Conservation (phyloP, 805 yeast genomes). For the Candida chilensis region DNA sequence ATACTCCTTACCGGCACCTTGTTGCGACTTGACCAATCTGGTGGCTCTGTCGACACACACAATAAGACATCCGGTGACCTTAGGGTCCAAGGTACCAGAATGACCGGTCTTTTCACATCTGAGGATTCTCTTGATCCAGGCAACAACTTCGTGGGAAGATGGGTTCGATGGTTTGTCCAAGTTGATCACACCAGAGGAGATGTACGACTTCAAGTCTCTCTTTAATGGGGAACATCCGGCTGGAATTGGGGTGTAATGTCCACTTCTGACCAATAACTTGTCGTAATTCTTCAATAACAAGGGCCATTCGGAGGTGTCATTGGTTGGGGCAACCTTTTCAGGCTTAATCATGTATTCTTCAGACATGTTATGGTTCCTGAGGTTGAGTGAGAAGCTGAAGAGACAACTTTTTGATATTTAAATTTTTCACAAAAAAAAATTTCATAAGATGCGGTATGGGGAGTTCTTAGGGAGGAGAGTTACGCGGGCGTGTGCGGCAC, state of each 20-base stretch:
- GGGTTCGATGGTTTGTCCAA: conserved; percentile 98
- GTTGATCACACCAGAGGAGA: conserved; percentile 93
- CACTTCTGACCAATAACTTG: conserved; percentile 87
- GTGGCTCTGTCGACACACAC: conserved; percentile 98
- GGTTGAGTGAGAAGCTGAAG: conserved; percentile 4
- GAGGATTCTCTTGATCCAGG: conserved; percentile 95
- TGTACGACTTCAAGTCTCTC: conserved; percentile 84
- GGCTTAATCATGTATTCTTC: conserved; percentile 83
- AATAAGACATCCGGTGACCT: conserved; percentile 96
- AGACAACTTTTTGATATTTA: too few relatives aligned
- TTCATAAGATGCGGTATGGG: too few relatives aligned
- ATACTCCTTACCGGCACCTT: conserved; percentile 99
- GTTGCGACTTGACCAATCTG: conserved; percentile 95
- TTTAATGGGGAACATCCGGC: conserved; percentile 90
- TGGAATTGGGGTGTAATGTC: conserved; percentile 97
- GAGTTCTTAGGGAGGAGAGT: too few relatives aligned
- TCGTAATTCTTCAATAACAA: conserved; percentile 88
- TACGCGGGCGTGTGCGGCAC: too few relatives aligned
- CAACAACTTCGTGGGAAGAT: conserved; percentile 98
- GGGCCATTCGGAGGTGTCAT: conserved; percentile 94
- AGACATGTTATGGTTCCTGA: conserved; percentile 30
- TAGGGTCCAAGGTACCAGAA: conserved; percentile 97
- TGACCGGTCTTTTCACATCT: conserved; percentile 98
- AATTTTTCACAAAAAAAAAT: too few relatives aligned
- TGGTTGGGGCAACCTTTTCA: conserved; percentile 65